Evolutionary conservation across 805 yeast genomes (phyloP).

Genomic region (Suhomyces vadensis): DNA sequence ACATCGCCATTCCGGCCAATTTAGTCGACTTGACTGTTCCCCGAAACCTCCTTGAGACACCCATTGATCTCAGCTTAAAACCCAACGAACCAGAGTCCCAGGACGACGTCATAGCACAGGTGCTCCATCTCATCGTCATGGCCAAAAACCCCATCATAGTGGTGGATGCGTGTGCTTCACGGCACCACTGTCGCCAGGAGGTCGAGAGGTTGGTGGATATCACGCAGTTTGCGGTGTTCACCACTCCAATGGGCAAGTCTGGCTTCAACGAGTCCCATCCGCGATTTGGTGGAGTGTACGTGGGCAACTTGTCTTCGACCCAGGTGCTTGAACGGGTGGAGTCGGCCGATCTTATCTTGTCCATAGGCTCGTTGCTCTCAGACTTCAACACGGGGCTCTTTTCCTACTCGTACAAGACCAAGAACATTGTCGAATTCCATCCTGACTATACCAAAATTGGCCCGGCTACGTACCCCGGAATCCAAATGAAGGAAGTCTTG

Average conservation of each 20-base stretch:
- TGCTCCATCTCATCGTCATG: constrained; percentile 22
- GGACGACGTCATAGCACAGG: constrained; percentile 29
- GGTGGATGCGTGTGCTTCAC: constrained; percentile 34
- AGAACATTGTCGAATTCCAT: constrained; percentile 35
- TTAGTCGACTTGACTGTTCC: constrained; percentile 37
- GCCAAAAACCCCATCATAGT: constrained; percentile 29
- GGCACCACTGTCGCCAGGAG: constrained; percentile 28
- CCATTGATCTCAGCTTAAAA: constrained; percentile 29
- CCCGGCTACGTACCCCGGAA: constrained; percentile 32
- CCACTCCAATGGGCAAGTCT: constrained; percentile 34
- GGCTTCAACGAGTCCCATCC: constrained; percentile 27
- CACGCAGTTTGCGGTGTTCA: constrained; percentile 30
- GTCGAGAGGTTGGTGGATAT: constrained; percentile 24
- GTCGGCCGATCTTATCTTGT: constrained; percentile 28
- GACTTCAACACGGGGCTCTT: constrained; percentile 36
- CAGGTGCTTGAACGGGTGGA: constrained; percentile 28
- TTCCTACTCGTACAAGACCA: constrained; percentile 33
- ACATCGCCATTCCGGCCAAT: constrained; percentile 37
- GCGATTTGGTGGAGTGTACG: constrained; percentile 32
- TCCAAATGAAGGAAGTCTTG: constrained; percentile 32
- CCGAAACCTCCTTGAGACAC: constrained; percentile 27
- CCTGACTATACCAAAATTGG: constrained; percentile 34
- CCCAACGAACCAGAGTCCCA: constrained; percentile 35
- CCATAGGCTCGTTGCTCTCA: constrained; percentile 30
- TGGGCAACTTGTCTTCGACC: constrained; percentile 30